Conservation (phyloP, 768 basidiomycete species). For the Lyophyllum atratum region DNA sequence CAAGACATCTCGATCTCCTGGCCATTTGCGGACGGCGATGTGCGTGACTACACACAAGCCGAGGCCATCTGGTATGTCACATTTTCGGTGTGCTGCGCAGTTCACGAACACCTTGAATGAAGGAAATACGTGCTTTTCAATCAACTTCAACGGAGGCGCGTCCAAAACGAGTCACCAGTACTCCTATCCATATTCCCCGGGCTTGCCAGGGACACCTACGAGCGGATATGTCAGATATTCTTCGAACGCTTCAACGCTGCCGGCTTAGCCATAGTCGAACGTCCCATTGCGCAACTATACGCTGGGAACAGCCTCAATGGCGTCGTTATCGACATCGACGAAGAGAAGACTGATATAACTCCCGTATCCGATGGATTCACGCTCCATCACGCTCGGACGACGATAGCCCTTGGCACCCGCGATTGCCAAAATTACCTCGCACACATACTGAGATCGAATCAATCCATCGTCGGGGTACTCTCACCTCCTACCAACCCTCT, state of each 20-base stretch:
- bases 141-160: slow-evolving; percentile 72
- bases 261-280: slow-evolving; percentile 77
- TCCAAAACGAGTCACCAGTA: slow-evolving; percentile 86
- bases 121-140: slow-evolving; percentile 88
- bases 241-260: slow-evolving; percentile 94
- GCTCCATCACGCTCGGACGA: slow-evolving; percentile 51
- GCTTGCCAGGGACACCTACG: slow-evolving; percentile 66
- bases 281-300: slow-evolving; percentile 84
- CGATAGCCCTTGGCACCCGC: slow-evolving; percentile 64
- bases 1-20: slow-evolving; percentile 77
- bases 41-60: slow-evolving; percentile 80
- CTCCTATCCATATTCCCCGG: slow-evolving; percentile 70
- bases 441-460: slow-evolving; percentile 68
- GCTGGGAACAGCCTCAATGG: slow-evolving; percentile 72
- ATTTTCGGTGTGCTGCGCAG: background rate
- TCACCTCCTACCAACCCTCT: slow-evolving; percentile 53
- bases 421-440: slow-evolving; percentile 81
- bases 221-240: slow-evolving; percentile 79
- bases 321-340: slow-evolving; percentile 80
- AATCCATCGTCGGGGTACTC: slow-evolving; percentile 58
- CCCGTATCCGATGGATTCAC: slow-evolving; percentile 77
- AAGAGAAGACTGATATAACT: slow-evolving; percentile 73
- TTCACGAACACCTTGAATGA: slow-evolving; percentile 5
- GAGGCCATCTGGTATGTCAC: slow-evolving; percentile 85
- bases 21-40: slow-evolving; percentile 77